Evolutionary conservation across 192 early-diverging fungal genomes (phyloP), one percentile per base, ranked within the genome.

Genomic region (Podila epicladia): DNA sequence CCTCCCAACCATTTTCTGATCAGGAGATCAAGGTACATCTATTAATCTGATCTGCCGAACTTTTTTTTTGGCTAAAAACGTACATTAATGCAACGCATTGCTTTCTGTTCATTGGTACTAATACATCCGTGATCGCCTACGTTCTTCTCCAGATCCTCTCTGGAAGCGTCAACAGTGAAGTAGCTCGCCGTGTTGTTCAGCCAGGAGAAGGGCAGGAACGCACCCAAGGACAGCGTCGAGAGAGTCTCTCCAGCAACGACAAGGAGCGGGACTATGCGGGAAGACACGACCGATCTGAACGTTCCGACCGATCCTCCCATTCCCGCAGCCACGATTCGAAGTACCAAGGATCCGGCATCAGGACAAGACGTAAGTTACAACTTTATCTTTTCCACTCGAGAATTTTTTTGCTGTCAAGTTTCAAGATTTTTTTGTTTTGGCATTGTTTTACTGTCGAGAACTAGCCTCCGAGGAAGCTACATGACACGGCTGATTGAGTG

Each of bases 21-120:
- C 85, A 90, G 38, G 94, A 95, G 75, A 83, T 89, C 45, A 89
- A 91, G 84, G 88, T 91, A 85, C 12, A 41, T 37, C 26, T 65
- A 28, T 45, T 19, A 26, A 45, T 24, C 41, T 33, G 37, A 64
- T 48, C 49, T 20, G 9, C 19, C 5, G 33, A n/a, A 19, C 53
- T 20, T 19, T 57, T 67, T 57, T 67, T 38, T 66, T 50, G 53
- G 17, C 15, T 17, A 29, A 29, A 28, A 33, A 17, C 15, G 3
- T 26, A 33, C 22, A 28, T 12, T 15, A 19, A 68, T n/a, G 66
- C 13, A 19, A 68, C 8, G 66, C 13, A 29, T 38, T 41, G 13
- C 57, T 45, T 49, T 26, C 37, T 70, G 24, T 41, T 20, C 53
- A 9, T 37, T 31, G 31, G 9, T 4, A 35, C 28, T 61, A 11